A percentile compares a stretch with the other conserved stretches of the same genome.
Evolutionary conservation across 176 grass and related monocot genomes (phyloP).

Genomic region (Carex scoparia): DNA sequence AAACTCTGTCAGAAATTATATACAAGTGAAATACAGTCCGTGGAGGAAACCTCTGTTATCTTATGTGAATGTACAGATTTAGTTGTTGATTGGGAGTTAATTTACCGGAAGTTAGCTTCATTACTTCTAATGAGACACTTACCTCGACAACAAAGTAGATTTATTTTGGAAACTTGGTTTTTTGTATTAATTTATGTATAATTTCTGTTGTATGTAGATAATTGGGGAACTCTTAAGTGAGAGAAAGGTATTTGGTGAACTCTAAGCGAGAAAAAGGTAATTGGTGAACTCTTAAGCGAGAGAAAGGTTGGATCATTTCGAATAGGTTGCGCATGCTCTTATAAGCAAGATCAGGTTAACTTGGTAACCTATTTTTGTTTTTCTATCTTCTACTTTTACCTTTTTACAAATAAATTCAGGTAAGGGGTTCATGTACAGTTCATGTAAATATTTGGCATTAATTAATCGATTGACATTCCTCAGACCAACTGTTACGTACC

Average conservation of each 20-base stretch:
- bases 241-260: slow-evolving; percentile 12
- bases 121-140: not conserved
- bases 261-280: not conserved
- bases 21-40: not conserved
- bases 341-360: not conserved
- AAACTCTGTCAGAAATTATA: not conserved
- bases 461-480: not conserved
- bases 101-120: not conserved
- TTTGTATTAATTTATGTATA: not conserved
- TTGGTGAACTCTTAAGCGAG: slow-evolving; percentile 11
- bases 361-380: not conserved
- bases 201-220: slow-evolving; percentile 1
- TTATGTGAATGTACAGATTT: not conserved
- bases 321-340: not conserved
- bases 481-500: not conserved
- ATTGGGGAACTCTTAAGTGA: slow-evolving; percentile 13
- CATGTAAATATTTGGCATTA: not conserved
- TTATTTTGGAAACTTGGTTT: not conserved
- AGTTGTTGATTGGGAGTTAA: not conserved
- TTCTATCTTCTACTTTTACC: not conserved
- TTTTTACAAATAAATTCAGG: not conserved
- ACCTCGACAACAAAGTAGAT: not conserved
- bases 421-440: not conserved
- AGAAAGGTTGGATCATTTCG: not conserved
- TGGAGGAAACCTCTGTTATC: not conserved